These are phyloP conservation scores for Vigna radiata DNA, from an alignment of 306 rosid genomes.

Conservation along the genomic window DNA sequence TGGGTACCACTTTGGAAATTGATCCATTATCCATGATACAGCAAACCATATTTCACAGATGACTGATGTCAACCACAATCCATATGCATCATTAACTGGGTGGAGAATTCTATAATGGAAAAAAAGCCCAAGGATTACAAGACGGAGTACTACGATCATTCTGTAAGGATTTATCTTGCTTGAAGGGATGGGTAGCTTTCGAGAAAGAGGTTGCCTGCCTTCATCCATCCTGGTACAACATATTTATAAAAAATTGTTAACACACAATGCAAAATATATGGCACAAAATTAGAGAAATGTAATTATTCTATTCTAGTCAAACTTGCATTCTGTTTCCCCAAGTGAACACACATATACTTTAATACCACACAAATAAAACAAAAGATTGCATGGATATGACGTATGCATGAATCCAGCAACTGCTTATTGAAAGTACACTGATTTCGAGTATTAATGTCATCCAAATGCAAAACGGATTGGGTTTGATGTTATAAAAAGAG, in stretches of 20 bases:
- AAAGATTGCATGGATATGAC: neutral
- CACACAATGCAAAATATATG: neutral
- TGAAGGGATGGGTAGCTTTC: conserved; percentile 82
- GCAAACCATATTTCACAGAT: conserved; percentile 99
- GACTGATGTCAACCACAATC: conserved; percentile 95
- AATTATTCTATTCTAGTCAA: conserved; percentile 1
- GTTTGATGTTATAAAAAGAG: conserved; percentile 1
- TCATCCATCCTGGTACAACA: conserved; percentile 87
- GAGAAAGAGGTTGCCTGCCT: conserved; percentile 95
- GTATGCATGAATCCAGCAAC: neutral
- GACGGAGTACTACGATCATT: conserved; percentile 80
- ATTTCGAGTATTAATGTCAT: neutral
- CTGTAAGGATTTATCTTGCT: conserved; percentile 99
- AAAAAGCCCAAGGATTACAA: conserved; percentile 79
- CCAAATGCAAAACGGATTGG: conserved; percentile 1
- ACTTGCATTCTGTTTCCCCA: neutral
- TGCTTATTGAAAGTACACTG: neutral
- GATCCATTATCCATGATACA: conserved; percentile 95
- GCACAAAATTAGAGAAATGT: conserved; percentile 23
- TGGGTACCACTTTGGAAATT: conserved; percentile 97
- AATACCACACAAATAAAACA: neutral
- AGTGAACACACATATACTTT: neutral
- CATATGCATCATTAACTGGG: conserved; percentile 95
- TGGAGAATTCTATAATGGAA: conserved; percentile 94
- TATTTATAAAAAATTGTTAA: conserved; percentile 32